Conservation (phyloP, 1,139 yeast species). For the Sugiyamaella neomexicana region DNA sequence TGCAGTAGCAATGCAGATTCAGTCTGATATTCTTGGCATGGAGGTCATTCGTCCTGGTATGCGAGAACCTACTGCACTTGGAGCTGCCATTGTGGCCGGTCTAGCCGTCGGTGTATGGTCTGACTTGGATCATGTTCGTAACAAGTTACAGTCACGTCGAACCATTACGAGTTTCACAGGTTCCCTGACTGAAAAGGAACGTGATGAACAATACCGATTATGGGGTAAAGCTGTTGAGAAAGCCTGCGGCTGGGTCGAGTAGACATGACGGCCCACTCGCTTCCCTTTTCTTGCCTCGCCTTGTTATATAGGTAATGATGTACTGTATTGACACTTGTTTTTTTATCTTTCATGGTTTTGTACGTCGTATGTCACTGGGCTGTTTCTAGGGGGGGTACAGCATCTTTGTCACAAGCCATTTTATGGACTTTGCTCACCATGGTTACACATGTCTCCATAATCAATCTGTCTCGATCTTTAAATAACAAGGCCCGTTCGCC, state of each 20-base stretch:
- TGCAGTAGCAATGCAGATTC: conserved; percentile 90
- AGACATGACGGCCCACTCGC: background rate
- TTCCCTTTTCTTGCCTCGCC: background rate
- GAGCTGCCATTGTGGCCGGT: conserved; percentile 97
- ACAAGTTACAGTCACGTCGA: conserved; percentile 23
- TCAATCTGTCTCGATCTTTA: conserved; percentile 1
- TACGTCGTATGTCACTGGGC: no score
- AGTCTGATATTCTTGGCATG: conserved; percentile 86
- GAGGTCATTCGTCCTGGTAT: conserved; percentile 78
- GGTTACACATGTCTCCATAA: background rate
- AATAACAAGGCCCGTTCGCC: background rate
- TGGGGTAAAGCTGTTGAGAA: conserved; percentile 86
- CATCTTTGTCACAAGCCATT: background rate
- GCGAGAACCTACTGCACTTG: conserved; percentile 91
- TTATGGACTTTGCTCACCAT: conserved; percentile 3
- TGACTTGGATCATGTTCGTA: conserved; percentile 62
- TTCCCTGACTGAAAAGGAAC: conserved; percentile 46
- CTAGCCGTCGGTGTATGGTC: conserved; percentile 77
- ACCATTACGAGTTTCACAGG: conserved; percentile 25
- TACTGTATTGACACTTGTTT: background rate
- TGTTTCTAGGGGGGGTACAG: no score
- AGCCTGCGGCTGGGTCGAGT: conserved; percentile 65
- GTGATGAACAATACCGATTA: conserved; percentile 66
- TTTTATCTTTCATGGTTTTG: background rate
- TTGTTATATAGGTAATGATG: background rate